These are phyloP conservation scores for Nannizzia gypsea DNA, from an alignment of 2,329 filamentous ascomycete species.

Conservation along the genomic window DNA sequence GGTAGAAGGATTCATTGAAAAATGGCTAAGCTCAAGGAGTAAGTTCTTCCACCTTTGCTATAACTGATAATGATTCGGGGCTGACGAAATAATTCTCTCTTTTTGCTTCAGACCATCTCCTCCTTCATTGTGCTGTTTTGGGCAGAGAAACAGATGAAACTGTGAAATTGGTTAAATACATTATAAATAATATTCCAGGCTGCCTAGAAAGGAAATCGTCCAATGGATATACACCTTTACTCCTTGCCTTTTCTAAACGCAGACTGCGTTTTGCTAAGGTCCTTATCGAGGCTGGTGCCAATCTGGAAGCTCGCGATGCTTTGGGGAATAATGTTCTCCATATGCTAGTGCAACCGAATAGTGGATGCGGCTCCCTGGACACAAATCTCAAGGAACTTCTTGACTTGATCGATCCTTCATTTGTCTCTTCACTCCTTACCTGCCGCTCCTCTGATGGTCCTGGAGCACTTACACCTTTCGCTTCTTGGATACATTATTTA, in stretches of 20 bases:
- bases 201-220: conserved; percentile 48
- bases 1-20: conserved; percentile 50
- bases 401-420: conserved; percentile 47
- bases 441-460: conserved; percentile 21
- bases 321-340: conserved; percentile 59
- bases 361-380: background rate
- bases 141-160: conserved; percentile 33
- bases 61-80: background rate
- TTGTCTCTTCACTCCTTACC: conserved; percentile 22
- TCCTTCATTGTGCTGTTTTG: conserved; percentile 55
- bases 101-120: conserved; percentile 30
- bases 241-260: conserved; percentile 48
- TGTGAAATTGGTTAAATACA: conserved; percentile 48
- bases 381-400: conserved; percentile 44
- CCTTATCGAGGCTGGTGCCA: conserved; percentile 56
- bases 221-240: conserved; percentile 49
- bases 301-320: conserved; percentile 53
- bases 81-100: background rate
- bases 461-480: conserved; percentile 39
- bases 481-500: conserved; percentile 40
- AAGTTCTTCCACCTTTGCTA: conserved; percentile 26
- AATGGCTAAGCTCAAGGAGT: conserved; percentile 36
- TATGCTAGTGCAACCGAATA: conserved; percentile 31
- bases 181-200: conserved; percentile 51
- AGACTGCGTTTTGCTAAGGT: conserved; percentile 35